phyloP scores from a whole-genome alignment of 2,329 filamentous ascomycete genomes.

The Cytospora paraplurivora region DNA sequence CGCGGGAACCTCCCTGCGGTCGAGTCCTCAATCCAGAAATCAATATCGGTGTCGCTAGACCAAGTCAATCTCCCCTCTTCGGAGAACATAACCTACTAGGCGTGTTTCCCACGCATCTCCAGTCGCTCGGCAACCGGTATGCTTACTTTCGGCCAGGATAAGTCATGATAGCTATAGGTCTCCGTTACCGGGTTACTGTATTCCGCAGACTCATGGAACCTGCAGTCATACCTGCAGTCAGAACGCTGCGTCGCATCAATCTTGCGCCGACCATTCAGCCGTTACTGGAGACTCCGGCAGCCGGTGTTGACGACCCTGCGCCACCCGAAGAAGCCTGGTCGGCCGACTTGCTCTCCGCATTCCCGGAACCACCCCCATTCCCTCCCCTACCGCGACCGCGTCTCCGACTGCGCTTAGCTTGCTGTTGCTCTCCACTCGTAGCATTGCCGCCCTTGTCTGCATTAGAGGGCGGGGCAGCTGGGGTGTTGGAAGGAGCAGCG shows the following conservation, averaged over 20 bases:
- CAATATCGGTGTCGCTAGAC: not conserved
- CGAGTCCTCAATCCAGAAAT: not conserved
- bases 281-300: conserved; percentile 9
- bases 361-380: conserved; percentile 17
- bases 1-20: not conserved
- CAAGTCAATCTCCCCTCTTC: not conserved
- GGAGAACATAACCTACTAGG: not conserved
- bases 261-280: conserved; percentile 16
- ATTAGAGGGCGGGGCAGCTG: conserved; percentile 14
- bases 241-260: not conserved
- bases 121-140: not conserved
- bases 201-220: not conserved
- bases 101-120: not conserved
- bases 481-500: conserved; percentile 4
- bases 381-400: conserved; percentile 28
- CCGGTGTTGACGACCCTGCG: conserved; percentile 11
- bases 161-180: not conserved
- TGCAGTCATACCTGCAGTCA: no score
- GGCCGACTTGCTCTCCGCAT: conserved; percentile 17
- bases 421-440: conserved; percentile 23
- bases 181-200: not conserved
- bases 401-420: conserved; percentile 27
- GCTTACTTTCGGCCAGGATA: not conserved
- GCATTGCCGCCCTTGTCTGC: conserved; percentile 19
- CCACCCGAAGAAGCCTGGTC: conserved; percentile 12